A percentile compares a stretch with the other conserved stretches of the same genome.
phyloP scores from a whole-genome alignment of 2,329 filamentous ascomycete species.

The Zymoseptoria brevis region DNA sequence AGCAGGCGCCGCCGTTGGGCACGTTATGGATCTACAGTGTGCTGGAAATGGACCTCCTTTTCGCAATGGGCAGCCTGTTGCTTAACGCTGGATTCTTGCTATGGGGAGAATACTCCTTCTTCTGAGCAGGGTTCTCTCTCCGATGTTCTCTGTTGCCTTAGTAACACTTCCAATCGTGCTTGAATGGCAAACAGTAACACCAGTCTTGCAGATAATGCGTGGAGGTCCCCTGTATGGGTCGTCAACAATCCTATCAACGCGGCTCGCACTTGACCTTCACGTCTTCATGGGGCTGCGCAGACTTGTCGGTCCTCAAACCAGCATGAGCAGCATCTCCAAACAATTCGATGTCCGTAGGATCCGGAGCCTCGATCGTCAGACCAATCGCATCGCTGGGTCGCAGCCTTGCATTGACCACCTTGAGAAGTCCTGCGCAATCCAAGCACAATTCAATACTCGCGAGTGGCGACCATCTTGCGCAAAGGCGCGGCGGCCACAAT shows the following conservation, averaged over 20 bases:
- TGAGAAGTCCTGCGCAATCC: not conserved
- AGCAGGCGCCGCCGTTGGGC: constrained; percentile 78
- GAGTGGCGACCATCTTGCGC: not conserved
- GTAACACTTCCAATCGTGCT: not conserved
- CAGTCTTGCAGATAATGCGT: not conserved
- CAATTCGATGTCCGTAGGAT: not conserved
- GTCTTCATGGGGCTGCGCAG: not conserved
- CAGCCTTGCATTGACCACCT: not conserved
- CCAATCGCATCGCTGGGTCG: not conserved
- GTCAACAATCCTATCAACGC: not conserved
- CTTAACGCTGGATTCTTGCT: constrained; percentile 46
- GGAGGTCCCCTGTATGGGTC: not conserved
- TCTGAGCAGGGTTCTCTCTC: constrained; percentile 7
- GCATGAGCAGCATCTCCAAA: not conserved
- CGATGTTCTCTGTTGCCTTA: not conserved
- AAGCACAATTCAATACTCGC: not conserved
- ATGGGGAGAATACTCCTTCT: constrained; percentile 45
- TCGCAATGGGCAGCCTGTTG: constrained; percentile 51
- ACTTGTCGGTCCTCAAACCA: not conserved
- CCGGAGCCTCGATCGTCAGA: not conserved
- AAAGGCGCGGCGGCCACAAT: not conserved
- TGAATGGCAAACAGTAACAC: not conserved
- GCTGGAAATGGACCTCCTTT: constrained; percentile 68
- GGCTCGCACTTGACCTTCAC: not conserved
- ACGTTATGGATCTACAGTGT: constrained; percentile 92